phyloP scores from a whole-genome alignment of 192 early-diverging fungal genomes.

The Ambispora gerdemannii region DNA sequence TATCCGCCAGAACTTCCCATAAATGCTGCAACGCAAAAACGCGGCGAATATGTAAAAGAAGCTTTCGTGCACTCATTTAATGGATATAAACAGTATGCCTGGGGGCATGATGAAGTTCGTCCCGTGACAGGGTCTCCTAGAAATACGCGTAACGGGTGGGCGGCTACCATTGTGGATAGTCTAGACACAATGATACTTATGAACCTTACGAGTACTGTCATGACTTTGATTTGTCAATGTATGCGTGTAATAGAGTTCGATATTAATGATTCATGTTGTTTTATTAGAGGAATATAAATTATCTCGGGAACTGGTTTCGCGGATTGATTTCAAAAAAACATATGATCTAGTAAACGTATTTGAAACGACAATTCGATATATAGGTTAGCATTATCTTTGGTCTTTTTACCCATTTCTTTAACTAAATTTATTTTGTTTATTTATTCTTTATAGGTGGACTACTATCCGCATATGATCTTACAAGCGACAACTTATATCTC shows the following conservation, averaged over 20 bases:
- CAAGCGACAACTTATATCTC: constrained; percentile 63
- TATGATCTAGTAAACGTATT: constrained; percentile 63
- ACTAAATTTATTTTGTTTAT: constrained; percentile 27
- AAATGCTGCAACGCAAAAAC: not conserved
- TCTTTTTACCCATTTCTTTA: not conserved
- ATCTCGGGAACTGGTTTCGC: constrained; percentile 62
- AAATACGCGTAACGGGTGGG: constrained; percentile 56
- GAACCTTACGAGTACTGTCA: constrained; percentile 49
- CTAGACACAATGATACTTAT: constrained; percentile 87
- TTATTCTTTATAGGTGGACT: constrained; percentile 62
- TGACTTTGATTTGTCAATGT: not conserved
- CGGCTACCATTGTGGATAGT: constrained; percentile 78
- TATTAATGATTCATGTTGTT: not conserved
- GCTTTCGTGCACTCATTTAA: constrained; percentile 70
- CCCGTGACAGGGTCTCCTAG: constrained; percentile 38
- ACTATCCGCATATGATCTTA: constrained; percentile 81
- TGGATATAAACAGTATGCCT: constrained; percentile 73
- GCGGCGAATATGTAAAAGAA: constrained; percentile 47
- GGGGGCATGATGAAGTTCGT: constrained; percentile 71
- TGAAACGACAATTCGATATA: constrained; percentile 77
- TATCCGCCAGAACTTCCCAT: not conserved
- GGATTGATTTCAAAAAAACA: constrained; percentile 53
- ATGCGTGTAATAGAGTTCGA: not conserved
- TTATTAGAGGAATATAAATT: constrained; percentile 67
- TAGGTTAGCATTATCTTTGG: constrained; percentile 6